Base-by-base conservation (phyloP, 2,329 filamentous ascomycete genomes). In the Colletotrichum truncatum region DNA sequence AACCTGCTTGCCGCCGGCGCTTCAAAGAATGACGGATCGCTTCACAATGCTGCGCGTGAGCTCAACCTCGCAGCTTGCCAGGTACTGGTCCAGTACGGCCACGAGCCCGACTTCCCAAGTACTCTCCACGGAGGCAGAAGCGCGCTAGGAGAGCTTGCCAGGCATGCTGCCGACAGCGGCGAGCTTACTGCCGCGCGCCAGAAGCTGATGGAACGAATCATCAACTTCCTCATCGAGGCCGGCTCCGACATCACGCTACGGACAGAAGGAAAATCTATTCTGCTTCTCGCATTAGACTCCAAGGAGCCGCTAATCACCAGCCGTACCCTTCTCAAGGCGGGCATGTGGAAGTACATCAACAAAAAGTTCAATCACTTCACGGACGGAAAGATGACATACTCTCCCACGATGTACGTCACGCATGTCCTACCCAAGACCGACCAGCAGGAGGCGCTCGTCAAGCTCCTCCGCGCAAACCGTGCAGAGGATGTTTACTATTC, bases 331-430 rank as follows among this genome's bases (percentile, higher is more conserved):
- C 79, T 92, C 7, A 88, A 89, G 70, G 86, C 85, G 1, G 87
- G 85, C 43, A 83, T 91, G 77, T 91, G 89, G 88, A 88, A 88
- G 71, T 78, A 85, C 30, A 77, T 91, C 70, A 91, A 91, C 75
- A 84, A 87, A 66, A 78, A 85, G 0, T 87, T 83, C 70, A 88
- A 89, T 68, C 77, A 82, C 65, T 88, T 82, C 74, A 84, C 76
- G 1, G 79, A 84, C 41, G 83, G 83, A 23, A 80, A 78, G 5
- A 82, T 83, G 69, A 87, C 84, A 1, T 91, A 90, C 74, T 91
- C 89, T 0, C 85, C 89, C 0, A 87, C 89, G 4, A 89, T 88
- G 78, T 91, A 91, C 72, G 81, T 89, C 18, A 70, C 74, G 34
- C 84, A 82, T 43, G 73, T 87, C 1, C 69, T 87, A 6, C 73